Conservation (phyloP, 495 filamentous ascomycete genomes). For the Talaromyces nanjingensis region DNA sequence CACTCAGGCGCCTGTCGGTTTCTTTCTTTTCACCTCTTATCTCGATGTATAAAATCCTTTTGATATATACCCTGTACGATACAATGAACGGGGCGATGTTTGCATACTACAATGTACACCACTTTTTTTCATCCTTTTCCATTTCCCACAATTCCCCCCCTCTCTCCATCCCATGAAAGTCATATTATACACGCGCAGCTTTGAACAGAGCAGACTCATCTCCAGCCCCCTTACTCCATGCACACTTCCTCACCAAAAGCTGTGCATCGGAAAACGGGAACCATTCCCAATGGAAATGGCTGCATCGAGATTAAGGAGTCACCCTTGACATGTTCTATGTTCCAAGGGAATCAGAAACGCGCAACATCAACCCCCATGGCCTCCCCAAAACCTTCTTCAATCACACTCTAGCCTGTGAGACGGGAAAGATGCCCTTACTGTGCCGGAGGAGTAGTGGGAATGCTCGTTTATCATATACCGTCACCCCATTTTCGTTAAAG, state of each 20-base stretch:
- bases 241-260: background rate
- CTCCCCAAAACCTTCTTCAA: background rate
- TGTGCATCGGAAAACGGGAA: background rate
- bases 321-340: slow-evolving; percentile 7
- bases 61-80: slow-evolving; percentile 4
- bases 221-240: slow-evolving; percentile 16
- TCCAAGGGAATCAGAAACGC: slow-evolving; percentile 22
- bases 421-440: background rate
- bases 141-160: background rate
- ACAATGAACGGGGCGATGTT: background rate
- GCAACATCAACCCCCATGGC: slow-evolving; percentile 28
- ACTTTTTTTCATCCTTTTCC: background rate
- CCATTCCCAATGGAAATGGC: background rate
- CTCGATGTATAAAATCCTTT: background rate
- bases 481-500: background rate
- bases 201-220: slow-evolving; percentile 33
- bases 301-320: slow-evolving; percentile 14
- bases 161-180: background rate
- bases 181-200: slow-evolving; percentile 28
- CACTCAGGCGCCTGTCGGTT: slow-evolving; percentile 3
- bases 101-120: background rate
- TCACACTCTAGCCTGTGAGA: background rate
- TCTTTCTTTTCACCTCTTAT: background rate
- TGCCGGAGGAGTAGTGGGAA: background rate
- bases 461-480: slow-evolving; percentile 22